Conservation (phyloP, 1,284 basidiomycete genomes). For the Testicularia cyperi region DNA sequence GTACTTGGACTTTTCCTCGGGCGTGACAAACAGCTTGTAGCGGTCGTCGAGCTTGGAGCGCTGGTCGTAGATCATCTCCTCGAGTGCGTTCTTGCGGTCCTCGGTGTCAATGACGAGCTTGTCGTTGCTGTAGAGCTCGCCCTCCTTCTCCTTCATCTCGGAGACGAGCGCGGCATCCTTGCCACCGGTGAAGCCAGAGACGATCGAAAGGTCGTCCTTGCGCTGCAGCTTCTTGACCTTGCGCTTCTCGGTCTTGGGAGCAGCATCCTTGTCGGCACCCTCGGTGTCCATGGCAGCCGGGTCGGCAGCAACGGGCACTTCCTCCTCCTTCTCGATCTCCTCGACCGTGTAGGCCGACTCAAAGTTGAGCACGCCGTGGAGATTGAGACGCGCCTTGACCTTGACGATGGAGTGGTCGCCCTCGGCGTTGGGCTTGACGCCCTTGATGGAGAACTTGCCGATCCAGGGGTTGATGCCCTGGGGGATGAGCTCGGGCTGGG, state of each 20-base stretch:
- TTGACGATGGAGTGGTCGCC: conserved; percentile 60
- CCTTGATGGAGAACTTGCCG: conserved; percentile 56
- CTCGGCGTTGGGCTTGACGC: conserved; percentile 54
- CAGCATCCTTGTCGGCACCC: conserved; percentile 33
- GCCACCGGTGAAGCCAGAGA: conserved; percentile 45
- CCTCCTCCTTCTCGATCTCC: conserved; percentile 59
- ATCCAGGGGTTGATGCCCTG: conserved; percentile 57
- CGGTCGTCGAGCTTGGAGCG: conserved; percentile 58
- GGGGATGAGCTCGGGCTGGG: conserved; percentile 46
- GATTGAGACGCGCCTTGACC: conserved; percentile 59
- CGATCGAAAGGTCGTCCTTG: conserved; percentile 54
- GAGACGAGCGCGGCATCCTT: conserved; percentile 47
- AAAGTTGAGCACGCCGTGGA: conserved; percentile 58
- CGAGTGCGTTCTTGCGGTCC: conserved; percentile 59
- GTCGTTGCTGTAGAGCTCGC: conserved; percentile 56
- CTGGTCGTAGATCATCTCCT: conserved; percentile 60
- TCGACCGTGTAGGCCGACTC: conserved; percentile 59
- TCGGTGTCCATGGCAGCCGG: conserved; percentile 49
- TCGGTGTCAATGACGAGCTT: conserved; percentile 60
- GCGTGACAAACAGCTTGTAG: conserved; percentile 48
- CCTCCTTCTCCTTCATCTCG: conserved; percentile 55
- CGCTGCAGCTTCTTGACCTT: conserved; percentile 60
- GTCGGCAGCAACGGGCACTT: conserved; percentile 50
- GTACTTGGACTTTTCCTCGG: conserved; percentile 57
- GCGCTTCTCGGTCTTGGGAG: conserved; percentile 57